These are phyloP conservation scores for Delonix regia DNA, from an alignment of 306 rosid species.

Conservation along the genomic window DNA sequence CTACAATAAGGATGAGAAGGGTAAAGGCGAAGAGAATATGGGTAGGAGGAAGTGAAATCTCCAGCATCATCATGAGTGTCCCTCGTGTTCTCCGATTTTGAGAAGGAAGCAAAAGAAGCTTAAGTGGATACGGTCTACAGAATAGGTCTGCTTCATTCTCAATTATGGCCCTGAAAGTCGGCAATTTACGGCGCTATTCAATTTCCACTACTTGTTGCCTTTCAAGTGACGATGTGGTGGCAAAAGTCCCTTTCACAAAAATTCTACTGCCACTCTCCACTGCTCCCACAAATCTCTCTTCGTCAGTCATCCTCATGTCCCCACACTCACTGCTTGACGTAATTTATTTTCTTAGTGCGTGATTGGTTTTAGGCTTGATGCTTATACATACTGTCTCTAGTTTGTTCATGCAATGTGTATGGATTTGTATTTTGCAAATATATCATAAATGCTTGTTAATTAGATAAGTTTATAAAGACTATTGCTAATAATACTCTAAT, in stretches of 20 bases:
- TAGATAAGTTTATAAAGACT: background rate
- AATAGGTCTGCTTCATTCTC: slow-evolving; percentile 32
- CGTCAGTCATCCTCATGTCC: background rate
- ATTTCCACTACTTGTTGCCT: slow-evolving; percentile 4
- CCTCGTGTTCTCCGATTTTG: slow-evolving; percentile 32
- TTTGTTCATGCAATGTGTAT: background rate
- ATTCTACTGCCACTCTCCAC: slow-evolving; percentile 55
- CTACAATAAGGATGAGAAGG: background rate
- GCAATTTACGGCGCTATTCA: slow-evolving; percentile 37
- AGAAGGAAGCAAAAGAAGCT: slow-evolving; percentile 22
- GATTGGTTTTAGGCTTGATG: no score
- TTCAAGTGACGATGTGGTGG: slow-evolving; percentile 38
- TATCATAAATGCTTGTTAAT: background rate
- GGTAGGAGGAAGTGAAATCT: background rate
- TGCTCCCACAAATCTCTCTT: slow-evolving; percentile 46
- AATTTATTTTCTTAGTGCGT: background rate
- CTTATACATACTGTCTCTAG: background rate
- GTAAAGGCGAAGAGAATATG: slow-evolving; percentile 4
- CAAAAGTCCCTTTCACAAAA: slow-evolving; percentile 31
- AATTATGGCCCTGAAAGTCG: slow-evolving; percentile 40
- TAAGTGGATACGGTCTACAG: slow-evolving; percentile 23
- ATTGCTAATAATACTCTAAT: no score
- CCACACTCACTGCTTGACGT: background rate
- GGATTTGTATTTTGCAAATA: background rate
- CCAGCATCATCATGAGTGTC: slow-evolving; percentile 17